Conservation (phyloP, 345 rosid species). For the Salix arbutifolia region DNA sequence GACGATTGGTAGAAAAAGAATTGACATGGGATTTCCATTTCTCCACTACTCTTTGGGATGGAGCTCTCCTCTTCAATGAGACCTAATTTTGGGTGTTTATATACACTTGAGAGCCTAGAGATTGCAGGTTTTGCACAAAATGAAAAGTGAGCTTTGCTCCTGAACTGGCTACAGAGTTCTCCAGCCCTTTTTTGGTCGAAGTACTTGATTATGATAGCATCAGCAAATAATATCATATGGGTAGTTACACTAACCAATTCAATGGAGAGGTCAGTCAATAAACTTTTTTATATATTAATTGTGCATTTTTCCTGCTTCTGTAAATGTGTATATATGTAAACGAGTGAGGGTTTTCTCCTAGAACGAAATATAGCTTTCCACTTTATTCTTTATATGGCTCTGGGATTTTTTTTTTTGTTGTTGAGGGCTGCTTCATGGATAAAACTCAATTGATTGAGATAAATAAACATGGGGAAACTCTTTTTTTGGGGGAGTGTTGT, state of each 20-base stretch:
- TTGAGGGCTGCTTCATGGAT: neutral
- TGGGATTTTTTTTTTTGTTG: too few species aligned
- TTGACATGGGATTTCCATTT: neutral
- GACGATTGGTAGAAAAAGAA: constrained; percentile 63
- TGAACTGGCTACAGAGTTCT: constrained; percentile 4
- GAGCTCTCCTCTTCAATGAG: neutral
- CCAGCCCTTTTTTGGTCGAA: neutral
- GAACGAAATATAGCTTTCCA: neutral
- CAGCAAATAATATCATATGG: constrained; percentile 1
- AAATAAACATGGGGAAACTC: neutral
- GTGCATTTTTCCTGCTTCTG: constrained; percentile 16
- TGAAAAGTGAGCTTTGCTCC: constrained; percentile 16
- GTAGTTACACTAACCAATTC: constrained; percentile 30
- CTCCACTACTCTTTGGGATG: neutral
- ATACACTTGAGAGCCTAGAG: neutral
- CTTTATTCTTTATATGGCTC: neutral
- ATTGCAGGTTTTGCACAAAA: neutral
- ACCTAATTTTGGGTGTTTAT: constrained; percentile 9
- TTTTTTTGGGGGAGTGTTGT: neutral
- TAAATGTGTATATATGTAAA: constrained; percentile 38
- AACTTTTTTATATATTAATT: neutral
- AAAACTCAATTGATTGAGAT: neutral
- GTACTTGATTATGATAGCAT: neutral
- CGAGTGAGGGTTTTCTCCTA: constrained; percentile 3
- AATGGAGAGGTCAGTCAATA: constrained; percentile 15